These are phyloP conservation scores for Monascus purpureus DNA, from an alignment of 495 filamentous ascomycete genomes.

Conservation along the genomic window DNA sequence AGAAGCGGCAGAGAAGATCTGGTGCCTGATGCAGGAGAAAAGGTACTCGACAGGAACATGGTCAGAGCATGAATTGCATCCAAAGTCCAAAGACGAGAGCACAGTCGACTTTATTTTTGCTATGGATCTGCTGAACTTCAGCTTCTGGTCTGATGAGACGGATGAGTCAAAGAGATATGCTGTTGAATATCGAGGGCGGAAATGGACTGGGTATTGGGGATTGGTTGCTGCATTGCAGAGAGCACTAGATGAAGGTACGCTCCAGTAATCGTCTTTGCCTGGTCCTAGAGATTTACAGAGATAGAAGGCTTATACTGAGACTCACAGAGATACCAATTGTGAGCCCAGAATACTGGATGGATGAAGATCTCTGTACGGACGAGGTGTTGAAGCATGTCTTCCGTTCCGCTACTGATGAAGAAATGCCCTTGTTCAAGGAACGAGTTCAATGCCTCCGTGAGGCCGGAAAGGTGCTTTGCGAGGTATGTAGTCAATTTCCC, in stretches of 20 bases:
- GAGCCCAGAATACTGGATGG: conserved; percentile 71
- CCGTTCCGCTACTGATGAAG: conserved; percentile 69
- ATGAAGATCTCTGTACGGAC: conserved; percentile 62
- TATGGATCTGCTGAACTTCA: conserved; percentile 94
- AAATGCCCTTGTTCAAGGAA: conserved; percentile 73
- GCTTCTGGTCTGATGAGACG: conserved; percentile 70
- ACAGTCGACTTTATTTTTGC: conserved; percentile 88
- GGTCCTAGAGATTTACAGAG: conserved; percentile 2
- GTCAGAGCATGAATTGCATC: conserved; percentile 85
- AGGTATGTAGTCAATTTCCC: conserved; percentile 40
- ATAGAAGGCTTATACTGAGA: conserved; percentile 2
- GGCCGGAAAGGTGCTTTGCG: conserved; percentile 68
- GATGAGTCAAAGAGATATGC: conserved; percentile 55
- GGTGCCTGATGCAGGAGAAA: conserved; percentile 67
- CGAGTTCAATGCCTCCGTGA: conserved; percentile 69
- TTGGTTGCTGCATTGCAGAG: conserved; percentile 75
- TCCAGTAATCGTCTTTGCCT: conserved; percentile 3
- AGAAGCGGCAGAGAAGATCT: conserved; percentile 64
- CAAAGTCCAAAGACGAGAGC: conserved; percentile 57
- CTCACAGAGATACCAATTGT: conserved; percentile 72
- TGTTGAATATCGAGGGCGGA: conserved; percentile 63
- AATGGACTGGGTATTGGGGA: conserved; percentile 93
- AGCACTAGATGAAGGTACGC: conserved; percentile 74
- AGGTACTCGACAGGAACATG: conserved; percentile 71
- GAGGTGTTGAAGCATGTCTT: conserved; percentile 66